Evolutionary conservation across 306 rosid genomes (phyloP).

Genomic region (Cucumis hystrix): DNA sequence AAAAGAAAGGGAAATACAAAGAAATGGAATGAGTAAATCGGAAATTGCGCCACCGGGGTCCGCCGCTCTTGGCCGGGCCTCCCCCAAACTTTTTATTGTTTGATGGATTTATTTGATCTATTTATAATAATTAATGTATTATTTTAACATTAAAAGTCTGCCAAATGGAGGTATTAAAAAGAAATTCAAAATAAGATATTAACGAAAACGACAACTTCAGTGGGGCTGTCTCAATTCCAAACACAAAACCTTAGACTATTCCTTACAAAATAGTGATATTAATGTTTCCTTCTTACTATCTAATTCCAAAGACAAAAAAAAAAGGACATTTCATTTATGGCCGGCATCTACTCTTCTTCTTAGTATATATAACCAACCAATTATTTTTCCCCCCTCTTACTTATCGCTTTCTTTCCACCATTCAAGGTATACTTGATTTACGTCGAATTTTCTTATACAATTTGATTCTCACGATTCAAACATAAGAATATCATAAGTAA

Average conservation of each 20-base stretch:
- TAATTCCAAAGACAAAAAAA: neutral
- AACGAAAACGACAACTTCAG: neutral
- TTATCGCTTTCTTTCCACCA: neutral
- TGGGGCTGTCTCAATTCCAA: neutral
- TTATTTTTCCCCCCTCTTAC: neutral
- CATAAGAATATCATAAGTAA: neutral
- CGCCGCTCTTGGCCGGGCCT: neutral
- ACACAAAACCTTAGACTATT: neutral
- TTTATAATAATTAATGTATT: no score
- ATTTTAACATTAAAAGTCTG: neutral
- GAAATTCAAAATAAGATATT: neutral
- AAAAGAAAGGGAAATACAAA: no score
- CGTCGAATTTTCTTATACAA: neutral
- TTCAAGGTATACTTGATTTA: neutral
- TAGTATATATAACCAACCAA: neutral
- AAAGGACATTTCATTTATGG: neutral
- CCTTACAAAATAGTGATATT: neutral
- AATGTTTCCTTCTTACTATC: neutral
- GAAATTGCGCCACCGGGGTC: neutral
- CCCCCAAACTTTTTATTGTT: no score
- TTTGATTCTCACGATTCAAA: neutral
- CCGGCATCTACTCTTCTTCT: neutral
- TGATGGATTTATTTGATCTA: no score
- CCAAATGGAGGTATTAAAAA: neutral
- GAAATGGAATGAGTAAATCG: neutral